Evolutionary conservation across 192 early-diverging fungal species (phyloP).

Genomic region (Rhizophagus prolifer): DNA sequence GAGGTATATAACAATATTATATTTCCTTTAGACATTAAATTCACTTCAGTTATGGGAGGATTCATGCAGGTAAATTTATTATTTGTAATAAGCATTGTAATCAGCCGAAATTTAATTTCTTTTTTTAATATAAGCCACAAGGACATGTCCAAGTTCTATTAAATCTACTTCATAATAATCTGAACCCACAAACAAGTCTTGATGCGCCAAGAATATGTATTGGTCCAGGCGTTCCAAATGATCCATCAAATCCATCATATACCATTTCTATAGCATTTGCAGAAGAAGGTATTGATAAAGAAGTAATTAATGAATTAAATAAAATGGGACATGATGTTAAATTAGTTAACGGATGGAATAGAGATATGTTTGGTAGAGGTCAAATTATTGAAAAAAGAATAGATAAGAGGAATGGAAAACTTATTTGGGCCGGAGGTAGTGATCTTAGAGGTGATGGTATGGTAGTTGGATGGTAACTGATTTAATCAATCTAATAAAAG

Average conservation of each 20-base stretch:
- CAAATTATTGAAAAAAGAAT: constrained; percentile 60
- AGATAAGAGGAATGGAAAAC: constrained; percentile 42
- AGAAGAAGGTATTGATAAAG: constrained; percentile 61
- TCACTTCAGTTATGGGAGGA: constrained; percentile 71
- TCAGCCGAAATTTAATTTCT: not conserved
- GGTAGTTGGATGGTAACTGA: constrained; percentile 51
- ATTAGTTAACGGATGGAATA: constrained; percentile 40
- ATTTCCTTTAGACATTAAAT: not conserved
- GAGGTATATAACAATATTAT: constrained; percentile 31
- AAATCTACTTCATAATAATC: constrained; percentile 58
- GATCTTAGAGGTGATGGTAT: constrained; percentile 63
- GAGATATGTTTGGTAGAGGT: constrained; percentile 69
- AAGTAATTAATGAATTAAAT: constrained; percentile 47
- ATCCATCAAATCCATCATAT: constrained; percentile 2
- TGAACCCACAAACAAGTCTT: constrained; percentile 63
- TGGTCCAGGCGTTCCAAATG: constrained; percentile 34
- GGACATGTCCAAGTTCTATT: constrained; percentile 80
- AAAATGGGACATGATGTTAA: constrained; percentile 60
- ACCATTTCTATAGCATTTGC: constrained; percentile 42
- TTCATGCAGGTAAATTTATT: constrained; percentile 57
- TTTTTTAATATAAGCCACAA: constrained; percentile 53
- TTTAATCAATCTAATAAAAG: no score
- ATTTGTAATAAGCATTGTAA: not conserved
- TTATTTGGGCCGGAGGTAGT: constrained; percentile 52
- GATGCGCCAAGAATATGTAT: constrained; percentile 72